Base-by-base conservation (phyloP, 2,329 filamentous ascomycete species). In the Curvularia hawaiiensis region DNA sequence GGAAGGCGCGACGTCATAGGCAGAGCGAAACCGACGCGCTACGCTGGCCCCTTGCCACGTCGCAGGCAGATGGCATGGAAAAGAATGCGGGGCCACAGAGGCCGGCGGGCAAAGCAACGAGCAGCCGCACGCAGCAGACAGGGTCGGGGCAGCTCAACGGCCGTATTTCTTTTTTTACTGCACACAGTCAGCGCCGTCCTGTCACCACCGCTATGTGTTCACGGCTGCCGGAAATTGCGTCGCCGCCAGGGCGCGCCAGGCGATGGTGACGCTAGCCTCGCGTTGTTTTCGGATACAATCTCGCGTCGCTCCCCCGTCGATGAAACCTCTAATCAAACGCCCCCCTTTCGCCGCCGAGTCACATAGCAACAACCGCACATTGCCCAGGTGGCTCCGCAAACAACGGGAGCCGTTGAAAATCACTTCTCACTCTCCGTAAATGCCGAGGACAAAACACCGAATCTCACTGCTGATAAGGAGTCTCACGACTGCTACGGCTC, bases 271-370 rank as follows among this genome's bases (percentile, higher is more conserved):
- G 67, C 65, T 69, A 69, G 61, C 59, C 50, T 58, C 64, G 66
- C 65, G 66, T 67, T 68, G 64, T 66, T 65, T 62, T 66, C 54
- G 50, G 53, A 53, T 59, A 62, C 64, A 65, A 67, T 64, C 61
- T 68, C 67, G 63, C 63, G 65, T 62, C 52, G 44, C 58, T 59
- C 56, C 56, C 56, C 59, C 39, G 50, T 50, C 58, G 58, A 57
- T 65, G 62, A 65, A 69, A 67, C 61, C 57, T 60, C 59, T 61
- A 70, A 68, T 69, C 68, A 67, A 67, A 70, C 53, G 39, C 54
- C 33, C 62, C 65, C 64, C 62, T 63, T 63, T 64, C 59, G 41
- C 30, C 38, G 39, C 46, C 33, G 47, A 52, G 28, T 47, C 54
- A 55, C 60, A 58, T 60, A 66, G 63, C 70, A 71, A 69, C 67